Percentiles rank a stretch among this genome's conserved stretches.
Evolutionary conservation across 1,284 basidiomycete genomes (phyloP).

Genomic region (Papiliotrema laurentii): DNA sequence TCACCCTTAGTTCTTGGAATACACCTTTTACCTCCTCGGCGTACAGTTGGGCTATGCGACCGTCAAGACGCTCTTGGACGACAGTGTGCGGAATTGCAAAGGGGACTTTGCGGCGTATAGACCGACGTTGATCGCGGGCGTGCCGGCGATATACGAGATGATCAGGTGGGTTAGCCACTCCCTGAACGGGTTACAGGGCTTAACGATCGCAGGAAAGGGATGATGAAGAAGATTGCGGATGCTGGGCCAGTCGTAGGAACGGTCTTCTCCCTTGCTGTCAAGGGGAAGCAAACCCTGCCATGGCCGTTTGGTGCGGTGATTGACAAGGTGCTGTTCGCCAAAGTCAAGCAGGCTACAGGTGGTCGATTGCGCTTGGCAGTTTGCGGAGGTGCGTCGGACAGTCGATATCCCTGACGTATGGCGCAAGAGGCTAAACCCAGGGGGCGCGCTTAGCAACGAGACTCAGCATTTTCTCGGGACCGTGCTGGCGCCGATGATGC

Average conservation of each 20-base stretch:
- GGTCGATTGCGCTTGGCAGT: conserved; percentile 67
- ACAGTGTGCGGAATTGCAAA: conserved; percentile 75
- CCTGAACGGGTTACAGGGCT: neutral
- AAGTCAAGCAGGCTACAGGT: conserved; percentile 73
- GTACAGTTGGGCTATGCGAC: conserved; percentile 37
- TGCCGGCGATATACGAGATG: conserved; percentile 82
- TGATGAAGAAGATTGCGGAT: conserved; percentile 62
- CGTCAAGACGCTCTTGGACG: conserved; percentile 87
- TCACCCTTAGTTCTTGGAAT: conserved; percentile 17
- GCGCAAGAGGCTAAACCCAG: conserved; percentile 51
- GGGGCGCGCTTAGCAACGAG: conserved; percentile 73
- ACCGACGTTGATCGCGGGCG: conserved; percentile 79
- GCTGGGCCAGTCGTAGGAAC: conserved; percentile 47
- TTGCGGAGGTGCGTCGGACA: conserved; percentile 25
- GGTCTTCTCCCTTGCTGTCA: conserved; percentile 57
- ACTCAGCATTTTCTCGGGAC: conserved; percentile 84
- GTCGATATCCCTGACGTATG: neutral
- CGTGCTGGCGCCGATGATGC: conserved; percentile 72
- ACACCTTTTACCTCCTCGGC: conserved; percentile 18
- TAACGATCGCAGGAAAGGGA: conserved; percentile 83
- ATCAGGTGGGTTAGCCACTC: conserved; percentile 50
- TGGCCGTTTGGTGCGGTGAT: conserved; percentile 58
- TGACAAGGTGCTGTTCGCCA: conserved; percentile 64
- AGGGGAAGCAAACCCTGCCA: conserved; percentile 66
- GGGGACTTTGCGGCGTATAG: conserved; percentile 76